Conservation (phyloP, 2,329 filamentous ascomycete genomes). For the Rhytidhysteron rufulum region DNA sequence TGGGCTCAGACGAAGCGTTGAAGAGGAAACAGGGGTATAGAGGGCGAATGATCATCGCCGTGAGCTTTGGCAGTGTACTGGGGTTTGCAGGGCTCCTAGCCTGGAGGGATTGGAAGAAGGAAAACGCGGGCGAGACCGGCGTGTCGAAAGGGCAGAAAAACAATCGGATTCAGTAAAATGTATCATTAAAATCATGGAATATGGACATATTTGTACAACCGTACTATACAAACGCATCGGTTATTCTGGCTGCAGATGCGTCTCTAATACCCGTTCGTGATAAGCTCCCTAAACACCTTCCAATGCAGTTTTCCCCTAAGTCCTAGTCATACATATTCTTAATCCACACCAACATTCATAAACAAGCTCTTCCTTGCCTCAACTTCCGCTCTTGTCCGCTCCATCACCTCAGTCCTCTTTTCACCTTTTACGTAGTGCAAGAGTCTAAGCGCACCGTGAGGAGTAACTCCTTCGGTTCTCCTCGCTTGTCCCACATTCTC, state of each 20-base stretch:
- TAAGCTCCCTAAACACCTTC: constrained; percentile 5
- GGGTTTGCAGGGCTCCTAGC: constrained; percentile 33
- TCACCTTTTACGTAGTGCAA: constrained; percentile 58
- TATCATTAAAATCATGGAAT: background rate
- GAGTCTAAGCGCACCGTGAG: constrained; percentile 51
- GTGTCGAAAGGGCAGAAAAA: constrained; percentile 10
- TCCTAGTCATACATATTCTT: background rate
- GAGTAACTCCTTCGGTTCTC: constrained; percentile 73
- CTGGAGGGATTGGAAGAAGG: constrained; percentile 15
- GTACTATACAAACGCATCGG: constrained; percentile 3
- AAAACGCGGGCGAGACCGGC: no score
- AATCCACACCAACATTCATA: constrained; percentile 9
- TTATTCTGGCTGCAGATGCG: background rate
- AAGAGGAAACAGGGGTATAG: constrained; percentile 47
- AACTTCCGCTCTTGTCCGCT: constrained; percentile 23
- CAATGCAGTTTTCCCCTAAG: constrained; percentile 7
- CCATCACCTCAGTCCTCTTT: constrained; percentile 28
- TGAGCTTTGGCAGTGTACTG: constrained; percentile 44
- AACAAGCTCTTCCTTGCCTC: constrained; percentile 27
- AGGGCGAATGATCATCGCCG: constrained; percentile 46
- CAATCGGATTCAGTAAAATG: constrained; percentile 3
- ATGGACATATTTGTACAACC: background rate
- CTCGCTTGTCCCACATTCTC: constrained; percentile 87
- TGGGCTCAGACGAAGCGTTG: constrained; percentile 50
- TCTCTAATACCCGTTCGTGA: background rate